Conservation (phyloP, 495 filamentous ascomycete genomes). For the Penicillium coprophilum region DNA sequence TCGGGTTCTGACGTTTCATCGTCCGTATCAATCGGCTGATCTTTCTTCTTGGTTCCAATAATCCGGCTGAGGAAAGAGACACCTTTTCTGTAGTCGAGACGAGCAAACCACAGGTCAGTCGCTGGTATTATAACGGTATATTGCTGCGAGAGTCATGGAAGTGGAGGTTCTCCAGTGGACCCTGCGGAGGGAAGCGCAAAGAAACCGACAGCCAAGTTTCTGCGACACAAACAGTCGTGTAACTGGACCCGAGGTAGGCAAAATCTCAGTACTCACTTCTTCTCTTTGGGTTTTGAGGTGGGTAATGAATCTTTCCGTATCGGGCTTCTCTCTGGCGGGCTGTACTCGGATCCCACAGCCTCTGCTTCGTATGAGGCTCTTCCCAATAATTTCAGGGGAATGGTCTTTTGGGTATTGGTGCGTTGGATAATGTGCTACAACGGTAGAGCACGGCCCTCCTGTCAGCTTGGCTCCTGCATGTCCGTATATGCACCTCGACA, state of each 20-base stretch:
- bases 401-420: conserved; percentile 72
- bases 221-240: background rate
- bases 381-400: conserved; percentile 64
- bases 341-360: conserved; percentile 51
- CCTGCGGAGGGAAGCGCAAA: conserved; percentile 8
- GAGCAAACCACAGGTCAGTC: conserved; percentile 5
- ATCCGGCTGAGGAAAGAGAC: conserved; percentile 91
- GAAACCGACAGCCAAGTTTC: conserved; percentile 5
- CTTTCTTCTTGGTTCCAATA: conserved; percentile 73
- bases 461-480: conserved; percentile 12
- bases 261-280: conserved; percentile 55
- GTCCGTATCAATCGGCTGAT: conserved; percentile 47
- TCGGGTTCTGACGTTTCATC: conserved; percentile 74
- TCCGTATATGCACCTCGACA: conserved; percentile 16
- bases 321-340: conserved; percentile 36
- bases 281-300: conserved; percentile 58
- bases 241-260: conserved; percentile 7
- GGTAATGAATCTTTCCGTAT: conserved; percentile 42
- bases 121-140: background rate
- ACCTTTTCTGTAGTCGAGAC: conserved; percentile 61
- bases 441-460: conserved; percentile 11
- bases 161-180: conserved; percentile 3
- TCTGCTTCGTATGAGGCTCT: conserved; percentile 53
- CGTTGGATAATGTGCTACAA: conserved; percentile 75
- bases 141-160: background rate